These are phyloP conservation scores for Waltergamsia citrina DNA, from an alignment of 2,329 filamentous ascomycete genomes.

Conservation along the genomic window DNA sequence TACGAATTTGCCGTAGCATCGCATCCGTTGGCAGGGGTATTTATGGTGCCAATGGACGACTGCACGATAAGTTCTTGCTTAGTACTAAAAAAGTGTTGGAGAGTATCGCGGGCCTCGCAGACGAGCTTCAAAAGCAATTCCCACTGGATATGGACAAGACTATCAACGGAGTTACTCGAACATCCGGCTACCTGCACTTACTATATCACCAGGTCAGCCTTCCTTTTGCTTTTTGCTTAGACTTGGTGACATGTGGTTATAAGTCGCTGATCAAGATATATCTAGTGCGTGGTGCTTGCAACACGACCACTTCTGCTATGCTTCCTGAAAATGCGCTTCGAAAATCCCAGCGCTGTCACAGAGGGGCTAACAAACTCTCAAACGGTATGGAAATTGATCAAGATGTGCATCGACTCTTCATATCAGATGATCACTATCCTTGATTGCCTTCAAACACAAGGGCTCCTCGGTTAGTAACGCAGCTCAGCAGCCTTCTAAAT, in stretches of 20 bases:
- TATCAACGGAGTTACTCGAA: constrained; percentile 20
- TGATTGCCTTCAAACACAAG: constrained; percentile 30
- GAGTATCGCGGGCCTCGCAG: constrained; percentile 15
- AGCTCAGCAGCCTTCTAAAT: background rate
- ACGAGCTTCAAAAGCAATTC: constrained; percentile 18
- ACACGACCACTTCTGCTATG: constrained; percentile 20
- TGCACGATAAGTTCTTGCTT: constrained; percentile 19
- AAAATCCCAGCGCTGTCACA: constrained; percentile 12
- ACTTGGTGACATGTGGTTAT: too few species aligned
- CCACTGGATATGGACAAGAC: constrained; percentile 16
- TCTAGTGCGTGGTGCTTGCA: constrained; percentile 21
- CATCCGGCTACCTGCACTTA: constrained; percentile 19
- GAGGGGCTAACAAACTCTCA: constrained; percentile 26
- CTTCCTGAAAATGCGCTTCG: constrained; percentile 20
- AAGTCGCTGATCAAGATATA: too few species aligned
- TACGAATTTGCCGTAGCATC: constrained; percentile 17
- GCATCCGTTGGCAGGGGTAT: constrained; percentile 21
- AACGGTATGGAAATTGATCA: constrained; percentile 20
- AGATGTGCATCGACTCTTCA: constrained; percentile 23
- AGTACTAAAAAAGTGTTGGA: constrained; percentile 19
- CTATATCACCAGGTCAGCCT: constrained; percentile 19
- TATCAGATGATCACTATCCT: constrained; percentile 26
- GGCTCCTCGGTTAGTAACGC: constrained; percentile 29
- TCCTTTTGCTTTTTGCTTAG: background rate
- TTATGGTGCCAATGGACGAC: constrained; percentile 16